Percentiles rank a stretch among this genome's conserved stretches.
Conservation (phyloP, 75 land plant species). For the Isoetes taiwanensis region DNA sequence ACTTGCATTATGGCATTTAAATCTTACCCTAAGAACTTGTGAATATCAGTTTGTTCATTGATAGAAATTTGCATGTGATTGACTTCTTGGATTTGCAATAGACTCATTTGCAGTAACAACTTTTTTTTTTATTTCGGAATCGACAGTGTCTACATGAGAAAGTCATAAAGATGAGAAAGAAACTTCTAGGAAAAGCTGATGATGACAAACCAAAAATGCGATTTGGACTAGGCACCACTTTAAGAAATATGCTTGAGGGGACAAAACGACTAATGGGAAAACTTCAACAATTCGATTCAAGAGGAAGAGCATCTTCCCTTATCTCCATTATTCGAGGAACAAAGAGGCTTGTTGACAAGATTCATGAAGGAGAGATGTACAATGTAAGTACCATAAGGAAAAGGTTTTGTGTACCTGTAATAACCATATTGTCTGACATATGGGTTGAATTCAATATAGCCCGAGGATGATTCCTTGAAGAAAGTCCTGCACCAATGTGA, state of each 20-base stretch:
- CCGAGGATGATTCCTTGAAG: too few relatives aligned
- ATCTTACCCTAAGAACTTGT: too few relatives aligned
- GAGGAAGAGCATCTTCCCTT: neutral
- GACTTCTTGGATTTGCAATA: too few relatives aligned
- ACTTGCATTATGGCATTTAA: too few relatives aligned
- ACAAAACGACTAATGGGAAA: neutral
- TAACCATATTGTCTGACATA: too few relatives aligned
- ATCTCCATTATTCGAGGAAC: constrained; percentile 5
- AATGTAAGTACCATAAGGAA: constrained; percentile 17
- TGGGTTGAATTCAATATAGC: too few relatives aligned
- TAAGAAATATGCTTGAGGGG: constrained; percentile 1
- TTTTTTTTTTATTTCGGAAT: neutral
- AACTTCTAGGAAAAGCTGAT: neutral
- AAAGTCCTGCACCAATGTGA: too few relatives aligned
- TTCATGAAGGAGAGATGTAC: constrained; percentile 11
- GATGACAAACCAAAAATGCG: neutral
- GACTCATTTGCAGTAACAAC: too few relatives aligned
- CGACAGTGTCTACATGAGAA: constrained; percentile 5
- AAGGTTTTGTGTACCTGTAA: too few relatives aligned
- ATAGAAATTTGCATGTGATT: too few relatives aligned
- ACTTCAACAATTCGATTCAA: neutral
- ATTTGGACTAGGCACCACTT: neutral
- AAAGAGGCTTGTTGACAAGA: constrained; percentile 9
- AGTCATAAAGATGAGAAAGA: constrained; percentile 7
- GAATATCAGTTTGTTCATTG: too few relatives aligned